Percentiles rank a stretch among this genome's conserved stretches.
phyloP scores from a whole-genome alignment of 768 basidiomycete species.

The Phallus indusiatus region DNA sequence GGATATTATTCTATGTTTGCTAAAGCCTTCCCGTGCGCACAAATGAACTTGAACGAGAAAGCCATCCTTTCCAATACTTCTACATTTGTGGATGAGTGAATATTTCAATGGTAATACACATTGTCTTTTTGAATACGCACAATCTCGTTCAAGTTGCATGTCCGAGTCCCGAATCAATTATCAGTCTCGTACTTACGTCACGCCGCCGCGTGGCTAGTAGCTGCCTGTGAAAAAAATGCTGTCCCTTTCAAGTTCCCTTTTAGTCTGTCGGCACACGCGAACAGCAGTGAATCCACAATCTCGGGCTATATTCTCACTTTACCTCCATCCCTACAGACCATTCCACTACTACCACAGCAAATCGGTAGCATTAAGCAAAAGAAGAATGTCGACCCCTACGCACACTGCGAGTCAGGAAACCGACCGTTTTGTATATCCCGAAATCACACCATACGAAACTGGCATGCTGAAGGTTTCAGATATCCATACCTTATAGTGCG shows the following conservation, averaged over 20 bases:
- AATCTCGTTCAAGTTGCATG: too few species aligned
- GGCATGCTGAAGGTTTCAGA: conserved; percentile 64
- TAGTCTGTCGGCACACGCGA: not conserved
- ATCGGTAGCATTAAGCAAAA: not conserved
- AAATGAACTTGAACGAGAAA: too few species aligned
- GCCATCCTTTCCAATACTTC: too few species aligned
- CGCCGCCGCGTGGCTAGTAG: not conserved
- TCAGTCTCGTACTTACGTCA: too few species aligned
- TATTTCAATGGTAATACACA: too few species aligned
- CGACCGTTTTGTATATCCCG: conserved; percentile 49
- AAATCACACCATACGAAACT: conserved; percentile 52
- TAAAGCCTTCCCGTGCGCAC: too few species aligned
- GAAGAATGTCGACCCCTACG: not conserved
- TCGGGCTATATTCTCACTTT: not conserved
- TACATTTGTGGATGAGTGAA: too few species aligned
- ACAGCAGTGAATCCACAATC: not conserved
- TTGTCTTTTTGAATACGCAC: too few species aligned
- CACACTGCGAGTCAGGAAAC: too few species aligned
- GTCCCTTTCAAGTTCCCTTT: too few species aligned
- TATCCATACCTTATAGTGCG: conserved; percentile 69
- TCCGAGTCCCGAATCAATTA: too few species aligned
- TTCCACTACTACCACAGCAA: not conserved
- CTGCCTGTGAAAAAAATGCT: not conserved
- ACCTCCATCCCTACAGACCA: not conserved
- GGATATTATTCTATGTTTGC: too few species aligned